These are phyloP conservation scores for Trichosporon sp. DNA, from an alignment of 1,284 basidiomycete species.

Conservation along the genomic window DNA sequence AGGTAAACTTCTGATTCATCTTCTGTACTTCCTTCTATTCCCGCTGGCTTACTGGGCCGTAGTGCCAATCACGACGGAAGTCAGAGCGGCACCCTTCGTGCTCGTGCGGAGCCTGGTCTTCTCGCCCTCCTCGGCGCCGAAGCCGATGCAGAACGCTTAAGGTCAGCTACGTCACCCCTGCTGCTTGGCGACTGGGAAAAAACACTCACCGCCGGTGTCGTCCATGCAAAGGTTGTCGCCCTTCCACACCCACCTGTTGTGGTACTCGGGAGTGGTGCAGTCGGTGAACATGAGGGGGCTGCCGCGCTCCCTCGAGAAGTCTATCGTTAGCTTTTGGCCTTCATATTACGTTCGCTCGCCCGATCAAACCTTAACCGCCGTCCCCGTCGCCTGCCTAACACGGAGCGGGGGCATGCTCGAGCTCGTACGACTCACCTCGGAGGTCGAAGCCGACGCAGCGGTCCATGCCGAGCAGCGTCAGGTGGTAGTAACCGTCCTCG, in stretches of 20 bases:
- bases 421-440: background rate
- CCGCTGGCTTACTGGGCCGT: background rate
- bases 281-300: background rate
- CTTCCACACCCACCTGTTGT: background rate
- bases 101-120: background rate
- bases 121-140: background rate
- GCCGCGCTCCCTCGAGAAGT: background rate
- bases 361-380: background rate
- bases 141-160: background rate
- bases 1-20: background rate
- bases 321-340: background rate
- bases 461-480: background rate
- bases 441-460: background rate
- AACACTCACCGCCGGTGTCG: background rate
- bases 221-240: conserved; percentile 1
- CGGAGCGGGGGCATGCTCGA: background rate
- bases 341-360: background rate
- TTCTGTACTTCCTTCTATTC: background rate
- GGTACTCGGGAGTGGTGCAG: background rate
- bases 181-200: background rate
- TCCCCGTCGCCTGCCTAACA: background rate
- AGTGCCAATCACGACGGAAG: background rate
- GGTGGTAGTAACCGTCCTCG: background rate
- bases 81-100: background rate
- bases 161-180: background rate